phyloP scores from a whole-genome alignment of 805 yeast species.

The Candida andamanensis region DNA sequence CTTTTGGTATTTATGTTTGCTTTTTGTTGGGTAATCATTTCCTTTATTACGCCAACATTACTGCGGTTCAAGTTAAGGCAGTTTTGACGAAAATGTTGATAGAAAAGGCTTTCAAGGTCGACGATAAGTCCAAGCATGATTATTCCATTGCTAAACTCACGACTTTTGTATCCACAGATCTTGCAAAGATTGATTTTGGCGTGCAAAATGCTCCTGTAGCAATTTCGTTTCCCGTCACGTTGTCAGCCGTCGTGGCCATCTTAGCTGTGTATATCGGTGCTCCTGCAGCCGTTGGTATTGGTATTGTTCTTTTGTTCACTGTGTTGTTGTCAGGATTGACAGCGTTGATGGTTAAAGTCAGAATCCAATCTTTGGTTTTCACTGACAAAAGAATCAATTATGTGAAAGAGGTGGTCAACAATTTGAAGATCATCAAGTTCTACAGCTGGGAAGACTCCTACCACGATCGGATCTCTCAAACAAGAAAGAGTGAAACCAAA shows the following conservation, averaged over 20 bases:
- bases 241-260: conserved; percentile 58
- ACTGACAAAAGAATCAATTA: conserved; percentile 75
- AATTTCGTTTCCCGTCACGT: conserved; percentile 57
- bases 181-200: conserved; percentile 74
- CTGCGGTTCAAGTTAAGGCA: conserved; percentile 73
- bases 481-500: conserved; percentile 58
- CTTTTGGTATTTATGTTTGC: conserved; percentile 20
- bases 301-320: conserved; percentile 48
- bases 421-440: conserved; percentile 76
- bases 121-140: conserved; percentile 51
- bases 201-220: conserved; percentile 60
- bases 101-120: conserved; percentile 60
- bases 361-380: conserved; percentile 51
- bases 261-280: conserved; percentile 67
- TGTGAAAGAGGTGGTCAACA: conserved; percentile 72
- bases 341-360: conserved; percentile 45
- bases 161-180: conserved; percentile 73
- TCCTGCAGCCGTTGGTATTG: conserved; percentile 66
- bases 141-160: conserved; percentile 70
- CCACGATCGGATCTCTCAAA: conserved; percentile 44
- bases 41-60: conserved; percentile 53
- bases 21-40: conserved; percentile 47
- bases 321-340: conserved; percentile 42
- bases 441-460: conserved; percentile 92
- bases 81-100: conserved; percentile 65